These are phyloP conservation scores for Phyllosticta citribraziliensis DNA, from an alignment of 2,329 filamentous ascomycete species.

Conservation along the genomic window DNA sequence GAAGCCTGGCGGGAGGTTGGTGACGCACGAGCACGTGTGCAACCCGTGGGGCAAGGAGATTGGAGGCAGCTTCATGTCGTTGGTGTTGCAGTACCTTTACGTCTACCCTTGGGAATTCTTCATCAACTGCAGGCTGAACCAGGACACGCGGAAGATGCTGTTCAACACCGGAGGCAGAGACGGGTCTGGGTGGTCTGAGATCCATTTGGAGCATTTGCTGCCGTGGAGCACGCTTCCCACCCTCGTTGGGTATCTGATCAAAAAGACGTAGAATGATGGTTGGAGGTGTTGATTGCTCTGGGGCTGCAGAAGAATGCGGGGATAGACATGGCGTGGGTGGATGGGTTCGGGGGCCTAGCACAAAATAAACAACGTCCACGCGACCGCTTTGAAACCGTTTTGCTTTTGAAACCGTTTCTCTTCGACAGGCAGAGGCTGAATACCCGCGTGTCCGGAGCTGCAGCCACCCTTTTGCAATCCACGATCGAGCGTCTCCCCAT, in stretches of 20 bases:
- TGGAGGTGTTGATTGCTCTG: too few relatives aligned
- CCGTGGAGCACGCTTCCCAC: slow-evolving; percentile 22
- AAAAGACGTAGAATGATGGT: slow-evolving; percentile 15
- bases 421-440: neutral
- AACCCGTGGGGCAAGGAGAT: slow-evolving; percentile 36
- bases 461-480: too few relatives aligned
- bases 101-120: slow-evolving; percentile 41
- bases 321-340: neutral
- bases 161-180: slow-evolving; percentile 28
- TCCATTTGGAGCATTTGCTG: slow-evolving; percentile 35
- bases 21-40: slow-evolving; percentile 47
- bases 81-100: slow-evolving; percentile 38
- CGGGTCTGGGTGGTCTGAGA: slow-evolving; percentile 36
- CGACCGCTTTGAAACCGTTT: neutral
- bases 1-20: slow-evolving; percentile 44
- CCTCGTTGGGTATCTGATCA: slow-evolving; percentile 28
- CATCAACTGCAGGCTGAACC: slow-evolving; percentile 41
- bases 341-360: neutral
- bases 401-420: neutral
- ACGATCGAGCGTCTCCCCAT: neutral
- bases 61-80: slow-evolving; percentile 33
- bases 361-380: neutral
- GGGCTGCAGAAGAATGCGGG: neutral
- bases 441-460: too few relatives aligned
- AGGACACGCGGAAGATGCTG: slow-evolving; percentile 38